These are phyloP conservation scores for Acidiella bohemica DNA, from an alignment of 495 filamentous ascomycete species.

Conservation along the genomic window DNA sequence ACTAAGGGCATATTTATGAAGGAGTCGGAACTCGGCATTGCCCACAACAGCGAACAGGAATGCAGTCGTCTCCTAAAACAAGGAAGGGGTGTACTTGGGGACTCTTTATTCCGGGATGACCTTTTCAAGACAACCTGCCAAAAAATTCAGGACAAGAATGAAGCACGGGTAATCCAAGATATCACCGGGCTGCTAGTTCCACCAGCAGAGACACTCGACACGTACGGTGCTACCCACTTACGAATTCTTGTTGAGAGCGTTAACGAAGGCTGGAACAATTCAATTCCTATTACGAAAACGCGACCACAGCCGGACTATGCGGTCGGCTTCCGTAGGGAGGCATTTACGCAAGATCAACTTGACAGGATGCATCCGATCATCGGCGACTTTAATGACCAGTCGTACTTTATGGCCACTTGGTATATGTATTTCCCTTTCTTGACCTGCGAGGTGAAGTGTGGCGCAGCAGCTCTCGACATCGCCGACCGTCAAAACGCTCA, in stretches of 20 bases:
- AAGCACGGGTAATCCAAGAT: constrained; percentile 19
- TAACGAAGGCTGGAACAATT: constrained; percentile 20
- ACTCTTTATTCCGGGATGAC: constrained; percentile 4
- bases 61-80: not conserved
- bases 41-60: not conserved
- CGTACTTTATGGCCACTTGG: not conserved
- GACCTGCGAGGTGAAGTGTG: constrained; percentile 30
- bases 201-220: constrained; percentile 16
- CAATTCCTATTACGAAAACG: constrained; percentile 13
- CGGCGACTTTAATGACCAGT: constrained; percentile 24
- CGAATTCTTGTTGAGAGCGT: constrained; percentile 8
- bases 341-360: constrained; percentile 33
- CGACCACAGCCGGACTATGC: constrained; percentile 24
- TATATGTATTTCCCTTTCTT: constrained; percentile 23
- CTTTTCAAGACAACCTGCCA: constrained; percentile 1
- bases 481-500: constrained; percentile 31
- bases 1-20: not conserved
- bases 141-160: constrained; percentile 7
- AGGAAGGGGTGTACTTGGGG: constrained; percentile 1
- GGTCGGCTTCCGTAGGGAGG: constrained; percentile 28
- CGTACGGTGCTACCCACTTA: constrained; percentile 6
- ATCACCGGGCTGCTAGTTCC: constrained; percentile 17
- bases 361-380: constrained; percentile 30
- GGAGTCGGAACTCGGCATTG: not conserved
- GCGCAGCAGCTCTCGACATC: constrained; percentile 25